Conservation (phyloP, 768 basidiomycete genomes). For the Suillus variegatus region DNA sequence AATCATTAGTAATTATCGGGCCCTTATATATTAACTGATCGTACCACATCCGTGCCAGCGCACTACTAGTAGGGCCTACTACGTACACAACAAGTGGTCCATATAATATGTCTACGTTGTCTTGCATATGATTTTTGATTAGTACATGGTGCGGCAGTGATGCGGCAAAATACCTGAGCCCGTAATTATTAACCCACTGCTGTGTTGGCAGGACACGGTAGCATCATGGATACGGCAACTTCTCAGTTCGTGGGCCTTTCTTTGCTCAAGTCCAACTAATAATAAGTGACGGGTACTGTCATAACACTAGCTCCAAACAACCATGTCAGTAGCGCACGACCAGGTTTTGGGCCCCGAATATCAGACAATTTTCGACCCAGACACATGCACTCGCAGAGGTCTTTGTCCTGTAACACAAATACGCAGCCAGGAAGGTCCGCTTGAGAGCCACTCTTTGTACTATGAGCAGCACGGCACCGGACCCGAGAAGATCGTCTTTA, state of each 20-base stretch:
- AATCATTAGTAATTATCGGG: too few species aligned
- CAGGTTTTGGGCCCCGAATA: constrained; percentile 22
- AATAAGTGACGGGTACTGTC: not conserved
- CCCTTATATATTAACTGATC: too few species aligned
- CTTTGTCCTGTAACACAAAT: constrained; percentile 71
- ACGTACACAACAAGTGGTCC: too few species aligned
- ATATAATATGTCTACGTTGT: too few species aligned
- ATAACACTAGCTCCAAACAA: not conserved
- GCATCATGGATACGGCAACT: not conserved
- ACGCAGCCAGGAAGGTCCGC: constrained; percentile 44
- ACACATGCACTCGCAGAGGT: constrained; percentile 67
- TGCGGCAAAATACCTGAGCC: too few species aligned
- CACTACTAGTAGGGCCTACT: too few species aligned
- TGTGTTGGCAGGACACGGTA: too few species aligned
- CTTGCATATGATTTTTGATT: too few species aligned
- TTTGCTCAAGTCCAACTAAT: not conserved
- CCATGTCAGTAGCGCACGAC: constrained; percentile 12
- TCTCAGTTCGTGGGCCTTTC: not conserved
- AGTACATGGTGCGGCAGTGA: too few species aligned
- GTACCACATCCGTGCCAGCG: too few species aligned
- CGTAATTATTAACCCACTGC: too few species aligned
- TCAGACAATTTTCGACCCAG: constrained; percentile 55
- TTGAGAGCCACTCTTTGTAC: constrained; percentile 76
- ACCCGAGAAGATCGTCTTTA: constrained; percentile 65
- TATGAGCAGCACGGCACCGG: constrained; percentile 77